phyloP scores from a whole-genome alignment of 257 asterid genomes.

The Striga asiatica region DNA sequence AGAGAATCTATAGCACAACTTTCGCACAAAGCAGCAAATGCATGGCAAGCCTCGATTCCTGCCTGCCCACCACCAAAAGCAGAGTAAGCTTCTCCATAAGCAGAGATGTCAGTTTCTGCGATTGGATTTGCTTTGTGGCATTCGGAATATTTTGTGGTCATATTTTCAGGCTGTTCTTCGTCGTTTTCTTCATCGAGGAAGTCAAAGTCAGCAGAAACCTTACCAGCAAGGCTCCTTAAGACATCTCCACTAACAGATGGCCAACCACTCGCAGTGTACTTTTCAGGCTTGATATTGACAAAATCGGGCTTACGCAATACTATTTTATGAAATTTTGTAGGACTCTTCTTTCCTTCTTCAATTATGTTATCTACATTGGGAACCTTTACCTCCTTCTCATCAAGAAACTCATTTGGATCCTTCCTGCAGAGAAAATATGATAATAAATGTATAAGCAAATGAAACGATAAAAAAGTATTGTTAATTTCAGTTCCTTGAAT shows the following conservation, averaged over 20 bases:
- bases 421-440: slow-evolving; percentile 37
- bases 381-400: slow-evolving; percentile 56
- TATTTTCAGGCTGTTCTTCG: slow-evolving; percentile 31
- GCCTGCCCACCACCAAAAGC: slow-evolving; percentile 63
- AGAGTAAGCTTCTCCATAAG: slow-evolving; percentile 63
- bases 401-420: slow-evolving; percentile 49
- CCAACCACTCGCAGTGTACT: slow-evolving; percentile 94
- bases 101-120: slow-evolving; percentile 41
- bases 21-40: slow-evolving; percentile 94
- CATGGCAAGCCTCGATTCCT: slow-evolving; percentile 81
- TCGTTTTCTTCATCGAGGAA: slow-evolving; percentile 39
- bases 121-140: slow-evolving; percentile 14
- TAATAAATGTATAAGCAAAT: slow-evolving; percentile 2
- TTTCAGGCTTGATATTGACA: slow-evolving; percentile 41
- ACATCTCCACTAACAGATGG: slow-evolving; percentile 85
- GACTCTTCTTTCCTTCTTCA: slow-evolving; percentile 86
- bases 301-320: slow-evolving; percentile 50
- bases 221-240: slow-evolving; percentile 74
- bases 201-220: slow-evolving; percentile 66
- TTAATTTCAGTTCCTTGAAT: not conserved
- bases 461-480: not conserved
- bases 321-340: slow-evolving; percentile 69
- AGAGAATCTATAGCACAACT: slow-evolving; percentile 80
- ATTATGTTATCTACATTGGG: slow-evolving; percentile 67
- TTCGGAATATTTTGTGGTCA: slow-evolving; percentile 10